Evolutionary conservation across 2,329 filamentous ascomycete genomes (phyloP).

Genomic region (Penicillium olsonii): DNA sequence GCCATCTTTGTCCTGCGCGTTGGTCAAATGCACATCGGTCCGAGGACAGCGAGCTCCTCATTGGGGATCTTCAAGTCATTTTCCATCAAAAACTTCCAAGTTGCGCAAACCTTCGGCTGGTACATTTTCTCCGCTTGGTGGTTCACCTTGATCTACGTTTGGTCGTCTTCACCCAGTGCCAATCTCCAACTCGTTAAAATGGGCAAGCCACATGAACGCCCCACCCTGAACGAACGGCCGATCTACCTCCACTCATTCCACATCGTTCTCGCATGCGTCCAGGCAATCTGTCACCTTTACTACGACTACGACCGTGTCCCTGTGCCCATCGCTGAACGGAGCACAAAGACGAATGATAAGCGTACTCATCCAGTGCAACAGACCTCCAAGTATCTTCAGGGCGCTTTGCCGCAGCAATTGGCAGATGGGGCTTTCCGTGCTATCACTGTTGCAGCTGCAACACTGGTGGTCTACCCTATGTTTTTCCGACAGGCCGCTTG

Average conservation of each 20-base stretch:
- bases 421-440: conserved; percentile 34
- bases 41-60: conserved; percentile 69
- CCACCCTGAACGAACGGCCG: conserved; percentile 80
- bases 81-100: conserved; percentile 60
- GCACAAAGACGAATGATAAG: conserved; percentile 33
- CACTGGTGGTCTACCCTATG: conserved; percentile 62
- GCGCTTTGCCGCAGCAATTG: conserved; percentile 32
- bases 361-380: conserved; percentile 39
- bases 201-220: conserved; percentile 64
- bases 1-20: conserved; percentile 83
- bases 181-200: conserved; percentile 74
- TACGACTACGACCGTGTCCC: conserved; percentile 71
- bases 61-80: conserved; percentile 64
- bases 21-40: conserved; percentile 74
- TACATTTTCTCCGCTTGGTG: conserved; percentile 77
- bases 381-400: conserved; percentile 42
- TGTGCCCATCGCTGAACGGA: conserved; percentile 48
- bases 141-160: conserved; percentile 80
- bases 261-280: conserved; percentile 66
- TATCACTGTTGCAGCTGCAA: conserved; percentile 47
- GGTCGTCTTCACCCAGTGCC: conserved; percentile 61
- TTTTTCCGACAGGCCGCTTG: conserved; percentile 66
- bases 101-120: conserved; percentile 70
- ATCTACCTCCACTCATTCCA: conserved; percentile 77
- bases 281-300: conserved; percentile 70